A percentile compares a stretch with the other conserved stretches of the same genome.
phyloP scores from a whole-genome alignment of 192 early-diverging fungal species.

The Coemansia reversa region DNA sequence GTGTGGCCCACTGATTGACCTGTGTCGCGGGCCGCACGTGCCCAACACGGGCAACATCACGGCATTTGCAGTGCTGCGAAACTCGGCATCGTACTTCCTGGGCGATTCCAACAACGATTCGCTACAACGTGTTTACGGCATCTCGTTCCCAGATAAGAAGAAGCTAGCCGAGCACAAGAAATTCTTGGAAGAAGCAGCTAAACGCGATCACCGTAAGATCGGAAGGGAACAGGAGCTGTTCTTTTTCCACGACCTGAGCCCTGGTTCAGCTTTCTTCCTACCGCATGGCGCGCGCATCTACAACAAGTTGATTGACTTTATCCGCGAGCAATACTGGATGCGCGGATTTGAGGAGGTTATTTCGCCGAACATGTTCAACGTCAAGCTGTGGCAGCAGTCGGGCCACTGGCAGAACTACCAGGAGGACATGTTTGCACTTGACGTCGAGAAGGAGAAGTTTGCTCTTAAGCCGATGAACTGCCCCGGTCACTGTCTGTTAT shows the following conservation, averaged over 20 bases:
- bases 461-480: slow-evolving; percentile 99
- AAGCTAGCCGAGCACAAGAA: slow-evolving; percentile 93
- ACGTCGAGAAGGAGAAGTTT: slow-evolving; percentile 96
- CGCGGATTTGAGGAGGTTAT: slow-evolving; percentile 97
- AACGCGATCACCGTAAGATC: slow-evolving; percentile 96
- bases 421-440: slow-evolving; percentile 95
- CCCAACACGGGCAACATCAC: slow-evolving; percentile 93
- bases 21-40: slow-evolving; percentile 95
- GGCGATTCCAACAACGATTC: slow-evolving; percentile 97
- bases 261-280: slow-evolving; percentile 91
- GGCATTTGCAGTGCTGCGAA: slow-evolving; percentile 91
- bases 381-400: slow-evolving; percentile 93
- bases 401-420: slow-evolving; percentile 97
- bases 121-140: slow-evolving; percentile 97
- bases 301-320: slow-evolving; percentile 90
- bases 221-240: slow-evolving; percentile 97
- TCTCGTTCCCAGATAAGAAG: slow-evolving; percentile 99
- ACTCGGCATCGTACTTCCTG: slow-evolving; percentile 97
- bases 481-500: slow-evolving; percentile 98
- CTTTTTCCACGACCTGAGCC: slow-evolving; percentile 95
- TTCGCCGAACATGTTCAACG: slow-evolving; percentile 98
- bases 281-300: slow-evolving; percentile 97
- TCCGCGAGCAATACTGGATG: slow-evolving; percentile 82
- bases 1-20: slow-evolving; percentile 96
- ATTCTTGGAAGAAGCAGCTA: slow-evolving; percentile 94